Conservation (phyloP, 2,329 filamentous ascomycete species). For the Fusarium sterilihyphosum region DNA sequence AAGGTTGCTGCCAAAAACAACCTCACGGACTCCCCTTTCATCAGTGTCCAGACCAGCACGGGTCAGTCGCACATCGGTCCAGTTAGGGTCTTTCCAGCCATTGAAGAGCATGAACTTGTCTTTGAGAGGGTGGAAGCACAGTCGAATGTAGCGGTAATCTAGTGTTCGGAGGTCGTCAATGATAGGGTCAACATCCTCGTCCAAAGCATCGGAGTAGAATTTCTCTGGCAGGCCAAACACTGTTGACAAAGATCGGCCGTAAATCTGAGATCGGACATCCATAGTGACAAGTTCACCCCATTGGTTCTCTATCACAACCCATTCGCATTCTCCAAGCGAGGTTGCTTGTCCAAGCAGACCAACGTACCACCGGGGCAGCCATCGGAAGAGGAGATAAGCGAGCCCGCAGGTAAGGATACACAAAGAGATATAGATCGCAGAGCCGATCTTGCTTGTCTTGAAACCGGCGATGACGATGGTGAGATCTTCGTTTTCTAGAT, state of each 20-base stretch:
- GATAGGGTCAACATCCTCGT: constrained; percentile 76
- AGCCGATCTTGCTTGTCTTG: constrained; percentile 77
- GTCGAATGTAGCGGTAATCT: constrained; percentile 93
- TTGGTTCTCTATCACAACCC: constrained; percentile 97
- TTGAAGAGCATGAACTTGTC: constrained; percentile 89
- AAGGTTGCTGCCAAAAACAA: constrained; percentile 88
- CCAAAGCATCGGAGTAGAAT: constrained; percentile 61
- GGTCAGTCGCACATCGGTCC: constrained; percentile 80
- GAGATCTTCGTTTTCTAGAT: constrained; percentile 92
- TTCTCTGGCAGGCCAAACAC: constrained; percentile 76
- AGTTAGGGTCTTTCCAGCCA: constrained; percentile 93
- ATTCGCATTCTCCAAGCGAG: constrained; percentile 79
- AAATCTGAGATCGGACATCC: constrained; percentile 65
- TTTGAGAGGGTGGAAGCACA: constrained; percentile 88
- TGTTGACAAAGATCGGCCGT: constrained; percentile 66
- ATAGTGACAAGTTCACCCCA: constrained; percentile 93
- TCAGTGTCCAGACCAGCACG: constrained; percentile 87
- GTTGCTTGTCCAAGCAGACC: constrained; percentile 75
- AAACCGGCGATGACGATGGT: constrained; percentile 95
- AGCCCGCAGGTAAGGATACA: constrained; percentile 80
- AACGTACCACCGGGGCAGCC: constrained; percentile 90
- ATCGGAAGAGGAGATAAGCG: constrained; percentile 85
- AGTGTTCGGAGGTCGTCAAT: constrained; percentile 79
- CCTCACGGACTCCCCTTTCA: constrained; percentile 82
- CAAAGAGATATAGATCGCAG: constrained; percentile 72